A percentile compares a stretch with the other conserved stretches of the same genome.
Conservation (phyloP, 805 yeast genomes). For the Saturnispora galanensis region DNA sequence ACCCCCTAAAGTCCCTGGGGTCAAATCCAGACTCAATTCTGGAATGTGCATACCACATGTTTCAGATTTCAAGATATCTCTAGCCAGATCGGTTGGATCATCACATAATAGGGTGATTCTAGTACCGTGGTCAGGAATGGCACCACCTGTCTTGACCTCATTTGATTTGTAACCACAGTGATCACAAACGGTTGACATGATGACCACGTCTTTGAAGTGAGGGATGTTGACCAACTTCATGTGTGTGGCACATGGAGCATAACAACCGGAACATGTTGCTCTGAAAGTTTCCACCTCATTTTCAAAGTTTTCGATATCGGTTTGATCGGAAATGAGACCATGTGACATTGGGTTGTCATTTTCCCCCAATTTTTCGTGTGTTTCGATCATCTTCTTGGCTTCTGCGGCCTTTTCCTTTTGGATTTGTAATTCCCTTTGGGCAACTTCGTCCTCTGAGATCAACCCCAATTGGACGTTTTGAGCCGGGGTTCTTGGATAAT, state of each 20-base stretch:
- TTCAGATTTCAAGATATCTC: constrained; percentile 92
- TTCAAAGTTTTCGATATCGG: constrained; percentile 70
- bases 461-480: constrained; percentile 82
- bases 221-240: constrained; percentile 97
- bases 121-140: constrained; percentile 78
- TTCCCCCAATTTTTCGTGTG: constrained; percentile 25
- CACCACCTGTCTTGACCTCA: constrained; percentile 98
- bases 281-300: constrained; percentile 90
- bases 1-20: constrained; percentile 96
- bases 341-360: constrained; percentile 33
- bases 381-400: constrained; percentile 11
- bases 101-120: constrained; percentile 63
- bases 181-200: constrained; percentile 92
- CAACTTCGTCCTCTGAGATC: constrained; percentile 57
- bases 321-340: constrained; percentile 58
- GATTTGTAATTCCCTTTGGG: constrained; percentile 35
- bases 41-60: constrained; percentile 82
- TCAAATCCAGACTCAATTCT: constrained; percentile 80
- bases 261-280: constrained; percentile 90
- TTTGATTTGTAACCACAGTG: constrained; percentile 92
- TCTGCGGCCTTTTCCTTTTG: constrained; percentile 10
- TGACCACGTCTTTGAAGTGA: constrained; percentile 92
- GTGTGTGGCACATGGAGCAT: constrained; percentile 74
- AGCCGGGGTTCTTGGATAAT: constrained; percentile 76
- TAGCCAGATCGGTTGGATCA: constrained; percentile 85